A percentile compares a stretch with the other conserved stretches of the same genome.
Conservation (phyloP, 139 green algal species). For the Nannochloris sp. region DNA sequence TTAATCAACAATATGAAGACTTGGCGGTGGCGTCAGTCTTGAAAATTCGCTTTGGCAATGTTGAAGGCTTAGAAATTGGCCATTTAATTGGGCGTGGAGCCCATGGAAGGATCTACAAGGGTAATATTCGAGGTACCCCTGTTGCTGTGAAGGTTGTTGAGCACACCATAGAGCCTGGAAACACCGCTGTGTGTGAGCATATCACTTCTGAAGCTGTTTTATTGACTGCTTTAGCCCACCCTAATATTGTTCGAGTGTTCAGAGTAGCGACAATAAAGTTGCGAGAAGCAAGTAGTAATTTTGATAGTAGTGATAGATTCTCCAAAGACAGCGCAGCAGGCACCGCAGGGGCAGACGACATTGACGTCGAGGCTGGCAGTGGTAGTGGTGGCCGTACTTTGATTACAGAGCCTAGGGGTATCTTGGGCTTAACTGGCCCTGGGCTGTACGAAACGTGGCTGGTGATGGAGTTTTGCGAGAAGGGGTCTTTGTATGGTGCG, state of each 20-base stretch:
- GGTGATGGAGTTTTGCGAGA: constrained; percentile 3
- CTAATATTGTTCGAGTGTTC: not conserved
- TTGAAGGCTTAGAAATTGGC: not conserved
- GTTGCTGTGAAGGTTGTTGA: not conserved
- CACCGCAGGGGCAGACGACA: too few relatives aligned
- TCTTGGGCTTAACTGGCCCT: not conserved
- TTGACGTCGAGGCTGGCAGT: too few relatives aligned
- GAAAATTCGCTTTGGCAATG: not conserved
- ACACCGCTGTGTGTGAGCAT: not conserved
- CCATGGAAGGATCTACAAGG: not conserved
- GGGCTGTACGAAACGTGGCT: constrained; percentile 7
- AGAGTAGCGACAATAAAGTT: too few relatives aligned
- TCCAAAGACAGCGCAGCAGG: too few relatives aligned
- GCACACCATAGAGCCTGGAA: not conserved
- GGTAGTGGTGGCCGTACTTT: too few relatives aligned
- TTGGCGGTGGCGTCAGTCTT: not conserved
- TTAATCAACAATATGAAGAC: too few relatives aligned
- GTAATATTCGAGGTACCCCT: not conserved
- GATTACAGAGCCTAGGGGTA: too few relatives aligned
- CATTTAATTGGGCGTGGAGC: not conserved
- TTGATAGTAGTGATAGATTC: too few relatives aligned
- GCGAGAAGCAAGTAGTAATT: too few relatives aligned
- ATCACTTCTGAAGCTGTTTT: not conserved
- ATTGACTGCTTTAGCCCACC: not conserved
- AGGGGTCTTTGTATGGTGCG: constrained; percentile 2